phyloP scores from a whole-genome alignment of 257 asterid genomes.

The Avicennia marina region DNA sequence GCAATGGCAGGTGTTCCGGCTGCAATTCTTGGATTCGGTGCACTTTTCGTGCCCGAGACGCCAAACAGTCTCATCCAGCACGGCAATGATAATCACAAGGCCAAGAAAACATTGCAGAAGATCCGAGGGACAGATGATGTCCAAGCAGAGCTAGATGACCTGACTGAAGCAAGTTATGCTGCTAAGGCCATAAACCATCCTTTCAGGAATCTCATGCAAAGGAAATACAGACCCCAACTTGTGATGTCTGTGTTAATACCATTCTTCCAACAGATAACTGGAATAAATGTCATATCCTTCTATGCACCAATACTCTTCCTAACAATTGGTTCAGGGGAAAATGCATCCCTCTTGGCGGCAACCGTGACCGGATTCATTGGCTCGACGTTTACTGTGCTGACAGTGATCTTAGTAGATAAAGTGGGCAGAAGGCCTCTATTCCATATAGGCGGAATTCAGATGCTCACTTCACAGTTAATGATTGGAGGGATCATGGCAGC shows the following conservation, averaged over 20 bases:
- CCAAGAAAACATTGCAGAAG: constrained; percentile 26
- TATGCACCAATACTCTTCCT: constrained; percentile 58
- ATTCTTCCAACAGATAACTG: constrained; percentile 51
- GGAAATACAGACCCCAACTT: constrained; percentile 48
- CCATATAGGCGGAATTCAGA: constrained; percentile 26
- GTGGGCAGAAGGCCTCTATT: constrained; percentile 35
- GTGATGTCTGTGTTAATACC: constrained; percentile 58
- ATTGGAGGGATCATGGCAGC: constrained; percentile 35
- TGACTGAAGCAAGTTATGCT: constrained; percentile 34
- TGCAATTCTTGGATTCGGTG: background rate
- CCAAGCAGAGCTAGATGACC: constrained; percentile 42
- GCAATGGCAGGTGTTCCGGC: constrained; percentile 24
- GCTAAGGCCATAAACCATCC: constrained; percentile 35
- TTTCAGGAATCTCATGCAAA: constrained; percentile 18
- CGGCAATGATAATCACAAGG: constrained; percentile 24
- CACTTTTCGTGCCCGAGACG: constrained; percentile 49
- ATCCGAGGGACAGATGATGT: constrained; percentile 48
- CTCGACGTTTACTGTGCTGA: constrained; percentile 14
- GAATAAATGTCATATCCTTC: constrained; percentile 59
- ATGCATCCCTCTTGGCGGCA: constrained; percentile 36
- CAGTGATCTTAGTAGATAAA: constrained; percentile 29
- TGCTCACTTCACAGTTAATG: constrained; percentile 26
- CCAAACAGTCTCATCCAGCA: constrained; percentile 51
- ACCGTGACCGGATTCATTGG: constrained; percentile 20
- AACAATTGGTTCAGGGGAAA: constrained; percentile 45